phyloP scores from a whole-genome alignment of 2,329 filamentous ascomycete genomes.

The Aspergillus pseudoglaucus region DNA sequence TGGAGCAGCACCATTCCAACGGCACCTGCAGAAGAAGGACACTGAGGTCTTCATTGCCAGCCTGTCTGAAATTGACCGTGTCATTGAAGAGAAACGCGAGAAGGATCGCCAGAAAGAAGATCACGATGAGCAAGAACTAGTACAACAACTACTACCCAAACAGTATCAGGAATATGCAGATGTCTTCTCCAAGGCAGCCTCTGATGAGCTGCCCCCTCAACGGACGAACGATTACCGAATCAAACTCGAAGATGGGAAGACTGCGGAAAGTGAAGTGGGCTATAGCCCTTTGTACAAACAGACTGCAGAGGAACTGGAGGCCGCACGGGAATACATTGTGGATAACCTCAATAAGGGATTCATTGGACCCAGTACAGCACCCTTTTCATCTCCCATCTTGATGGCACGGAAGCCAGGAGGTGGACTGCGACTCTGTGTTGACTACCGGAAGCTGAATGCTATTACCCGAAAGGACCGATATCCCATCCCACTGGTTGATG shows the following conservation, averaged over 20 bases:
- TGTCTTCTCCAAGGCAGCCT: neutral
- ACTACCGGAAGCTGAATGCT: conserved; percentile 25
- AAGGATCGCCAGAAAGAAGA: neutral
- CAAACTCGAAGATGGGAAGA: neutral
- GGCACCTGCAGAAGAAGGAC: neutral
- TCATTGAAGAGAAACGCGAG: neutral
- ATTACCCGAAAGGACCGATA: conserved; percentile 27
- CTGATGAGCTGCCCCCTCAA: neutral
- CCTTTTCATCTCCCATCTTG: neutral
- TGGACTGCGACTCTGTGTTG: conserved; percentile 15
- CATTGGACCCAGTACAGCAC: neutral
- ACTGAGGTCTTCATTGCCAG: neutral
- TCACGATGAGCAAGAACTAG: neutral
- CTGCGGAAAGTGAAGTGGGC: neutral
- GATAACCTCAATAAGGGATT: neutral
- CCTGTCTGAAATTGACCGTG: neutral
- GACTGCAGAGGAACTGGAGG: neutral
- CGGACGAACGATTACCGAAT: neutral
- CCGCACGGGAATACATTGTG: neutral
- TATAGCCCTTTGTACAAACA: neutral
- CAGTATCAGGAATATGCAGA: neutral
- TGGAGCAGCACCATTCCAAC: neutral
- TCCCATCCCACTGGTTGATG: conserved; percentile 17
- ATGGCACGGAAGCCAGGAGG: neutral
- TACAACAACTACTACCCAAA: neutral